Evolutionary conservation across 768 basidiomycete species (phyloP), one percentile per base, ranked within the genome.

Genomic region (Leccinum ochraceum): DNA sequence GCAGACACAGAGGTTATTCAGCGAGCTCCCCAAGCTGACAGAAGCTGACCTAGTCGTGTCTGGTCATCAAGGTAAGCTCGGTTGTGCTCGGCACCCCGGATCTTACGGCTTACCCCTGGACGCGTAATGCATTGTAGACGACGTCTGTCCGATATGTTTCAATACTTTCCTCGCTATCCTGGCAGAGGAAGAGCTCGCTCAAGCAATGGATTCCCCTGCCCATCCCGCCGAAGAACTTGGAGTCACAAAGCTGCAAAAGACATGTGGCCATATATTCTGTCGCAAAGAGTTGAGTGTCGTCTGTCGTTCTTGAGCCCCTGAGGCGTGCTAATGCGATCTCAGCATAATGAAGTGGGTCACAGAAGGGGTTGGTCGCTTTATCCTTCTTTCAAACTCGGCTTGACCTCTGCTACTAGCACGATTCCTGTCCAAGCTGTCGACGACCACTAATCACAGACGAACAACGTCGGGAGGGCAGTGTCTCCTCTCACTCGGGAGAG

Each of bases 121-220:
- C 17, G 42, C 42, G 54, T 54, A 55, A 44, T 49, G 22, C 57
- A 24, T 24, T 24, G 17, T 57, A 92, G 92, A 92, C 63, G 83
- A 86, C 7, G 71, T 79, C 17, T 94, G 92, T 67, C 83, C 91
- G 11, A 89, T 94, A 64, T 94, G 92, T 71, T 81, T 88, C 63
- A 87, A 81, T 36, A 77, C 88, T 0, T 86, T 87, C 66, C 78
- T 81, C n/a, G 83, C 88, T 11, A 76, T 88, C 17, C 71, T 93
- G 24, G 82, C 89, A 1, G 88, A 92, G 64, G 89, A 91, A 69
- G 90, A 94, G 72, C 80, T 80, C 54, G 88, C 89, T 1, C 67
- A 76, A 24, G 91, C 80, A 7, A 88, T 92, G 86, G 90, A 92
- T 67, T 89, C 90, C 2, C 89, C 90, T 4, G 88, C 90, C 9